Evolutionary conservation across 139 green algal species (phyloP).

Genomic region (Pseudopediastrum boryanum): DNA sequence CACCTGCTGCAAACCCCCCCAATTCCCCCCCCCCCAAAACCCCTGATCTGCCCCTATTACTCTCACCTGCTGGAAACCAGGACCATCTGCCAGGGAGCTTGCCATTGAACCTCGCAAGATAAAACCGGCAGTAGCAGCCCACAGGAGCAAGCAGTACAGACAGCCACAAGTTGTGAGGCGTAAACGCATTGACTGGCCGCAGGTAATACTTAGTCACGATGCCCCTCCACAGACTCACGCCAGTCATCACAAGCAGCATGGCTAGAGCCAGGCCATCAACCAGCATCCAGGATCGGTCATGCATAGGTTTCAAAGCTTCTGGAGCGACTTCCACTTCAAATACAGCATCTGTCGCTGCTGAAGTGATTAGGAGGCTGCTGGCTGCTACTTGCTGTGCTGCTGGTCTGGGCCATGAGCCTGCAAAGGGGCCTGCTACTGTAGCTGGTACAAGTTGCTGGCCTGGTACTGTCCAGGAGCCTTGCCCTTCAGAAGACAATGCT

Average conservation of each 20-base stretch:
- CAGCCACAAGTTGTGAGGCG: conserved; percentile 31
- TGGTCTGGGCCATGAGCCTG: no score
- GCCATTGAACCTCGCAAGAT: conserved; percentile 70
- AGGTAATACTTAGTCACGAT: not conserved
- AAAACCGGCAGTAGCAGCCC: conserved; percentile 63
- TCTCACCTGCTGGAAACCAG: conserved; percentile 75
- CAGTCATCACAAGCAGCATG: not conserved
- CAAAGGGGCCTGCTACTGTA: no score
- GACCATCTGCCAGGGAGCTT: conserved; percentile 19
- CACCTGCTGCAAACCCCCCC: not conserved
- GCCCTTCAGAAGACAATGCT: not conserved
- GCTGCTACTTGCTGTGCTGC: no score
- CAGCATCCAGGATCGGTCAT: no score
- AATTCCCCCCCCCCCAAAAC: not conserved
- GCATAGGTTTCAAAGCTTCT: no score
- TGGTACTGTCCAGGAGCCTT: no score
- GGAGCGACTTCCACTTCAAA: no score
- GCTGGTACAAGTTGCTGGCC: no score
- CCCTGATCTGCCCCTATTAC: not conserved
- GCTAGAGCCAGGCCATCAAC: not conserved
- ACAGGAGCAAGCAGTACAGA: conserved; percentile 46
- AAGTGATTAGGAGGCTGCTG: no score
- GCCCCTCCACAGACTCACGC: conserved; percentile 28
- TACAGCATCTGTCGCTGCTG: no score
- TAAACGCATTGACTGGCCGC: not conserved